Base-by-base conservation (phyloP, 2,329 filamentous ascomycete species). In the Elsinoe fawcettii region DNA sequence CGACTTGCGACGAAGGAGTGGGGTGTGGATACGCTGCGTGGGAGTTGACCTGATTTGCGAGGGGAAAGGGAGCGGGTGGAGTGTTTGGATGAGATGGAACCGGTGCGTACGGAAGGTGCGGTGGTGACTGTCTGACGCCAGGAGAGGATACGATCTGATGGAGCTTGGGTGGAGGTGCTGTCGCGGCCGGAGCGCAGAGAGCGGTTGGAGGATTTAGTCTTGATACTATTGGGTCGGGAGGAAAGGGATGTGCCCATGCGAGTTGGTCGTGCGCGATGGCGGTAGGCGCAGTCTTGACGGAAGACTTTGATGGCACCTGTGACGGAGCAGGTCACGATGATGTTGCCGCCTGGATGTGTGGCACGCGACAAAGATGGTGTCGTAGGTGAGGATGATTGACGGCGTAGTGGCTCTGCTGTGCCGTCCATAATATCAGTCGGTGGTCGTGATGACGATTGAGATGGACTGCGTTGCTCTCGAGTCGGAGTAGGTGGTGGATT, bases 301-400 rank as follows among this genome's bases (percentile, higher is more conserved):
- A 96, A 96, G 0, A 97, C 87, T 69, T 96, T 96, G 73, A 99
- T 93, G 23, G 84, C 82, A 34, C 93, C 93, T 0, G 83, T 84
- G 65, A 90, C 89, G 69, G 96, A 92, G 1, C 91, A 88, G 0
- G 92, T 95, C 51, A 97, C 82, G 57, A 99, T 85, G 61, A 99
- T 96, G 65, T 96, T 89, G 23, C 93, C 93, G 60, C 85, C 84
- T 12, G 77, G 74, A 68, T 99, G 93, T 14, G 80, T 80, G 5
- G 85, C 86, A 14, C 90, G 84, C 9, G 88, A 80, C 34, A 91
- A 72, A 2, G 39, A 34, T 18, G 39, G 30, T 65, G 95, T 96
- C 0, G 85, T 83, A 0, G 90, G 88, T 1, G 84, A 87, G 64
- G 88, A 86, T 58, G 86, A 83, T 53, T 68, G 70, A 61, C 62